These are phyloP conservation scores for Fusarium poae DNA, from an alignment of 2,329 filamentous ascomycete species.

Conservation along the genomic window DNA sequence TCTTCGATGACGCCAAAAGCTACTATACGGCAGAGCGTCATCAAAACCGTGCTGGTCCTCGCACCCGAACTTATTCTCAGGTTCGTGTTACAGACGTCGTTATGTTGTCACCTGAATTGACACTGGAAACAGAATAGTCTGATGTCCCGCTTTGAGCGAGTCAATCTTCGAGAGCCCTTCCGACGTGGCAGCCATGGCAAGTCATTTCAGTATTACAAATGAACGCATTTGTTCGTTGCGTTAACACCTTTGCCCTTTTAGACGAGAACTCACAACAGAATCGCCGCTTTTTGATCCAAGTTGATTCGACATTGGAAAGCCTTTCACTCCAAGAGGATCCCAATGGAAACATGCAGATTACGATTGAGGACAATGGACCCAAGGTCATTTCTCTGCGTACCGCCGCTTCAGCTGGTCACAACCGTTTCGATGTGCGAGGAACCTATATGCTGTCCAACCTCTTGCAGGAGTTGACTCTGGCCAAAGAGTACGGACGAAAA, in stretches of 20 bases:
- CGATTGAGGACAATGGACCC: conserved; percentile 93
- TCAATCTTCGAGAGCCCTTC: conserved; percentile 67
- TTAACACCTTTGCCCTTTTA: conserved; percentile 53
- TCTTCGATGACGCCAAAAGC: conserved; percentile 70
- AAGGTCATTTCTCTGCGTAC: conserved; percentile 91
- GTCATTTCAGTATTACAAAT: conserved; percentile 24
- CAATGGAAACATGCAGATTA: conserved; percentile 95
- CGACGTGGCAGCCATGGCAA: conserved; percentile 71
- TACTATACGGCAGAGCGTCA: conserved; percentile 71
- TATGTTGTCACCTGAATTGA: conserved; percentile 47
- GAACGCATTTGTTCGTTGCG: background rate
- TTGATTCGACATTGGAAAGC: conserved; percentile 83
- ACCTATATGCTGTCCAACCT: conserved; percentile 98
- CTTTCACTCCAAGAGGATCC: conserved; percentile 90
- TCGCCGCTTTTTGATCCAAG: conserved; percentile 87
- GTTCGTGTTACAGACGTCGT: conserved; percentile 50
- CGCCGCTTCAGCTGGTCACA: conserved; percentile 85
- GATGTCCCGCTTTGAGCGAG: conserved; percentile 65
- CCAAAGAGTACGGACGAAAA: conserved; percentile 89
- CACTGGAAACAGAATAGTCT: conserved; percentile 62
- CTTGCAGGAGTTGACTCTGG: conserved; percentile 92
- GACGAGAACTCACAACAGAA: conserved; percentile 78
- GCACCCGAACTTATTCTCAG: conserved; percentile 70
- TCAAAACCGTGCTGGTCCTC: conserved; percentile 62
- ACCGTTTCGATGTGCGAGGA: conserved; percentile 90